Evolutionary conservation across 1,139 yeast genomes (phyloP).

Genomic region (Yamadazyma dendronema): DNA sequence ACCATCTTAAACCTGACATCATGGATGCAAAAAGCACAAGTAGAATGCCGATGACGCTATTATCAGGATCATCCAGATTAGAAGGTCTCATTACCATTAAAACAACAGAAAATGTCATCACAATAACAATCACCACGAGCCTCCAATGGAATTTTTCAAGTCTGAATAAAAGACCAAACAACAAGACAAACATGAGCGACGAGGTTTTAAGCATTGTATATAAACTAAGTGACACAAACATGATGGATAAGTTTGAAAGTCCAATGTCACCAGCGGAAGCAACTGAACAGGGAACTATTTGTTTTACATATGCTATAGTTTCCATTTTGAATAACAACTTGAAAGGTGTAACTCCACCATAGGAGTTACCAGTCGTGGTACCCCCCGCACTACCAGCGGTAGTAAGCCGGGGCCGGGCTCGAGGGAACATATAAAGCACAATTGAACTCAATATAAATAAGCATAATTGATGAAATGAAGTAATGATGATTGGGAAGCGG

Average conservation of each 20-base stretch:
- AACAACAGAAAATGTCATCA: slow-evolving; percentile 81
- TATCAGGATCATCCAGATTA: slow-evolving; percentile 15
- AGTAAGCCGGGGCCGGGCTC: slow-evolving; percentile 31
- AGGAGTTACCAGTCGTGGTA: not conserved
- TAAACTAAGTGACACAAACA: slow-evolving; percentile 74
- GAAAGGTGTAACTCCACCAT: slow-evolving; percentile 34
- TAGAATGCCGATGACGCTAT: slow-evolving; percentile 54
- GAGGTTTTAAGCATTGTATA: slow-evolving; percentile 94
- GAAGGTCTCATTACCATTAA: slow-evolving; percentile 70
- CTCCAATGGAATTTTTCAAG: slow-evolving; percentile 71
- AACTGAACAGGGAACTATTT: slow-evolving; percentile 78
- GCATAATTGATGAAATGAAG: slow-evolving; percentile 80
- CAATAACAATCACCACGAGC: slow-evolving; percentile 61
- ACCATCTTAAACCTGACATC: slow-evolving; percentile 92
- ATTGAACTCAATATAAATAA: slow-evolving; percentile 49
- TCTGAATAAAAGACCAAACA: slow-evolving; percentile 79
- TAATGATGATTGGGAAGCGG: slow-evolving; percentile 78
- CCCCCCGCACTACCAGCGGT: too few relatives aligned
- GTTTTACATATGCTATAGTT: slow-evolving; percentile 37
- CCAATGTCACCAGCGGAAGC: slow-evolving; percentile 96
- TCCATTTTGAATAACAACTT: slow-evolving; percentile 31
- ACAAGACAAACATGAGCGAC: slow-evolving; percentile 78
- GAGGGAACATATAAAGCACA: slow-evolving; percentile 47
- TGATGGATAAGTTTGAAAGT: slow-evolving; percentile 78
- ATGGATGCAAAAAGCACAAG: slow-evolving; percentile 76